Percentiles rank a stretch among this genome's conserved stretches.
phyloP scores from a whole-genome alignment of 257 asterid species.

The Solanum pinnatisectum region DNA sequence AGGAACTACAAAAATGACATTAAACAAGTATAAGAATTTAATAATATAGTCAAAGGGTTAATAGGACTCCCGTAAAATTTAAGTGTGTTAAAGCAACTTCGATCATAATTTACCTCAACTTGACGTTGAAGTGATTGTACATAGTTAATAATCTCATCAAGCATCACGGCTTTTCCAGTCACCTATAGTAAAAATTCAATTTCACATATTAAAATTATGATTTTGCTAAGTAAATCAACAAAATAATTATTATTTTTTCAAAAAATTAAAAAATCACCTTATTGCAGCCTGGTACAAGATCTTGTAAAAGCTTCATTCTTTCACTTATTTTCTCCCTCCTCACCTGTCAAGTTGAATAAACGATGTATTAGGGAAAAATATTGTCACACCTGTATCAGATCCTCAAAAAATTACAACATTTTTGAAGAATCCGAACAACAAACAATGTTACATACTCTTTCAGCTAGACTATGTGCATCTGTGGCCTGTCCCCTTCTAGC shows the following conservation, averaged over 20 bases:
- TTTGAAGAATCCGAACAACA: neutral
- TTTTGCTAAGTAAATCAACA: neutral
- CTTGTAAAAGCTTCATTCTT: conserved; percentile 80
- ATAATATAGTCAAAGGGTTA: neutral
- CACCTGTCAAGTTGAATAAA: conserved; percentile 31
- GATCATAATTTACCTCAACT: conserved; percentile 50
- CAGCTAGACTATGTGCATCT: conserved; percentile 94
- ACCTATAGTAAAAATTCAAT: conserved; percentile 20
- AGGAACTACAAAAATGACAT: conserved; percentile 48
- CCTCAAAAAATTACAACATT: neutral
- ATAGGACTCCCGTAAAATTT: neutral
- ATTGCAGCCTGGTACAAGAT: conserved; percentile 95
- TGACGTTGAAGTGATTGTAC: conserved; percentile 82
- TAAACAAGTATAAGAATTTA: neutral
- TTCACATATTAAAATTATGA: neutral
- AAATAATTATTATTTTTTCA: neutral
- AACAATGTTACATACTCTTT: conserved; percentile 42
- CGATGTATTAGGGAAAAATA: neutral
- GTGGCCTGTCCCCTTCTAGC: conserved; percentile 97
- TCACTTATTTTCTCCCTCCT: conserved; percentile 89
- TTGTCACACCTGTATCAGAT: neutral
- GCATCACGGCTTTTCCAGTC: conserved; percentile 98
- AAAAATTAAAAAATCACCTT: conserved; percentile 34
- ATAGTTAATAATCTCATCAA: conserved; percentile 85
- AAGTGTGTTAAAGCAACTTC: neutral